Evolutionary conservation across 108 stramenopile species (phyloP).

Genomic region (Stephanodiscus triporus): DNA sequence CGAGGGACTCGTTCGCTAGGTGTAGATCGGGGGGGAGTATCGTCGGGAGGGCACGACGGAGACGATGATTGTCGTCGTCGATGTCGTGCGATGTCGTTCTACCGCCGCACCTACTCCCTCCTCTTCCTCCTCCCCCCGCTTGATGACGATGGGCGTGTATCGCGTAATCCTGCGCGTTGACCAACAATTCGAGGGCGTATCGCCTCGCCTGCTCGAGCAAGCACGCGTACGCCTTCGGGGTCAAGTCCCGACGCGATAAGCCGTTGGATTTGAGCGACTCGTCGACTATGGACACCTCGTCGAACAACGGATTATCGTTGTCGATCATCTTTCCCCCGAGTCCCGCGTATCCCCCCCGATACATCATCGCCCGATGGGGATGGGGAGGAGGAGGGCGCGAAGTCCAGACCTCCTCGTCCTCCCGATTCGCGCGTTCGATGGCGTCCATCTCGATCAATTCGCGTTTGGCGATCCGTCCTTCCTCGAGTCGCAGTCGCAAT

Average conservation of each 20-base stretch:
- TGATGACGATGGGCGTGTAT: constrained; percentile 45
- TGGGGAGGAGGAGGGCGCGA: background rate
- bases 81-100: no score
- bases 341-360: constrained; percentile 29
- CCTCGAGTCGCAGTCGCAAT: no score
- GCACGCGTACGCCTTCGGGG: constrained; percentile 73
- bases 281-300: constrained; percentile 71
- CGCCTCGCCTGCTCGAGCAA: constrained; percentile 82
- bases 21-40: constrained; percentile 37
- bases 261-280: constrained; percentile 58
- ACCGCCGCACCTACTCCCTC: no score
- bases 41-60: constrained; percentile 20
- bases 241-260: constrained; percentile 63
- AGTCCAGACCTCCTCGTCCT: constrained; percentile 22
- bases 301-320: no score
- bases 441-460: constrained; percentile 31
- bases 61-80: background rate
- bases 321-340: no score
- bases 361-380: constrained; percentile 36
- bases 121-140: constrained; percentile 15
- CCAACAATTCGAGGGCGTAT: constrained; percentile 70
- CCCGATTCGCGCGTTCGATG: constrained; percentile 23
- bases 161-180: constrained; percentile 84
- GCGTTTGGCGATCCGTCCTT: constrained; percentile 16
- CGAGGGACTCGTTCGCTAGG: constrained; percentile 63